Base-by-base conservation (phyloP, 805 yeast genomes). In the Jamesozyma lodderae region DNA sequence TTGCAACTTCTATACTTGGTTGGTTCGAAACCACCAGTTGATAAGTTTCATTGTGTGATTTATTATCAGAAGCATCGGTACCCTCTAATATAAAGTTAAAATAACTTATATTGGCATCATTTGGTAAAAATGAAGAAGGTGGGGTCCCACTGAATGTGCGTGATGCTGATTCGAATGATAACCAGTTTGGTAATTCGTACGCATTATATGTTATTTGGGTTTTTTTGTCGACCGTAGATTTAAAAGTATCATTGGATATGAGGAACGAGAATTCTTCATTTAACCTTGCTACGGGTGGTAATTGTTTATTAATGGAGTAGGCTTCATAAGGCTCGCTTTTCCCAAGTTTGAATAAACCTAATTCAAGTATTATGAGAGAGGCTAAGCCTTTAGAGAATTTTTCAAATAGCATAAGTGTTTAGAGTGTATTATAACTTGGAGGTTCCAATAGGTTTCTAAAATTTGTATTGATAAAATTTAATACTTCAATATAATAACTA, bases 271-370 rank as follows among this genome's bases (percentile, higher is more conserved):
- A 90, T 2, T 56, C 48, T 48, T 74, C 67, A 42, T 74, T 74
- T 13, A 76, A 73, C 41, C 94, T 70, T 4, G 95, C 97, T 11
- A 92, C 84, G 24, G 86, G 81, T 4, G 97, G 97, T 17, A 79
- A 69, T 62, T 90, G 98, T 55, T 77, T 77, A 46, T 72, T 62
- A 3, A 55, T 41, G 7, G 62, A 55, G 28, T 52, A 59, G 18
- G 62, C 62, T 39, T 59, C 63, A 37, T 55, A 56, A 6, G 61
- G 61, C 20, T 20, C 18, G 20, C 27, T 8, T 10, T 25, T 19
- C 4, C 20, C 40, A 7, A 10, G 13, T 7, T 11, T 21, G 9
- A 30, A 11, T 4, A 19, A 5, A 11, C 17, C 15, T 11, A 31
- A 4, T n/a, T 10, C 35, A 19, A 29, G 33, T 17, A 36, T 16